phyloP scores from a whole-genome alignment of 148 eudicot species.

The Spergularia bocconei region DNA sequence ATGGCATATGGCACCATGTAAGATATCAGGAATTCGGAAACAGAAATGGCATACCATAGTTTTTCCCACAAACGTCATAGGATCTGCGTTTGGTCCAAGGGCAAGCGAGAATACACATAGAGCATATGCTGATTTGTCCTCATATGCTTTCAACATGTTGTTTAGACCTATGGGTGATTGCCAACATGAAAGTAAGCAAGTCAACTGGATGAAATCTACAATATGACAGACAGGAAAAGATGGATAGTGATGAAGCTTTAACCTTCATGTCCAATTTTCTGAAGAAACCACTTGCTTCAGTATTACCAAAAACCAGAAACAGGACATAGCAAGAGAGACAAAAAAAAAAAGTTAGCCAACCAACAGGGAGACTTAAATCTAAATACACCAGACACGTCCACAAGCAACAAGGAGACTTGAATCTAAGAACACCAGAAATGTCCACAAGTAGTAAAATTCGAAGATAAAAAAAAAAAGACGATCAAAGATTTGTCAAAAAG shows the following conservation, averaged over 20 bases:
- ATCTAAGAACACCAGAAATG: neutral
- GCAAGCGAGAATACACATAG: conserved; percentile 85
- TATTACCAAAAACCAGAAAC: conserved; percentile 15
- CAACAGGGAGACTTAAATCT: neutral
- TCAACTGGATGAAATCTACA: neutral
- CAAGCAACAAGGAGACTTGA: neutral
- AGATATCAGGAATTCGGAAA: neutral
- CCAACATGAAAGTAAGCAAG: neutral
- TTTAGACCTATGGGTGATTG: conserved; percentile 57
- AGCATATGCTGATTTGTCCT: conserved; percentile 94
- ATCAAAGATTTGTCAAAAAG: neutral
- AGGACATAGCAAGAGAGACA: conserved; percentile 2
- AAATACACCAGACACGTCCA: neutral
- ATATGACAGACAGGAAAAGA: neutral
- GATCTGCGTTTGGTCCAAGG: conserved; percentile 76
- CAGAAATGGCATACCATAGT: conserved; percentile 53
- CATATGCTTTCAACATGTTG: conserved; percentile 79
- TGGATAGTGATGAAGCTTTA: conserved; percentile 3
- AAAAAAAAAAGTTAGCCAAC: conserved; percentile 22
- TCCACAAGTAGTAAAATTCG: neutral
- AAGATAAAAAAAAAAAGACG: neutral
- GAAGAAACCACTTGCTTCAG: conserved; percentile 93
- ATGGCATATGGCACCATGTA: neutral
- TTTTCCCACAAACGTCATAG: conserved; percentile 78
- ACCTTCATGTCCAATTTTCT: conserved; percentile 95